A percentile compares a stretch with the other conserved stretches of the same genome.
Evolutionary conservation across 495 filamentous ascomycete species (phyloP).

Genomic region (Penicillium simplicissimum): DNA sequence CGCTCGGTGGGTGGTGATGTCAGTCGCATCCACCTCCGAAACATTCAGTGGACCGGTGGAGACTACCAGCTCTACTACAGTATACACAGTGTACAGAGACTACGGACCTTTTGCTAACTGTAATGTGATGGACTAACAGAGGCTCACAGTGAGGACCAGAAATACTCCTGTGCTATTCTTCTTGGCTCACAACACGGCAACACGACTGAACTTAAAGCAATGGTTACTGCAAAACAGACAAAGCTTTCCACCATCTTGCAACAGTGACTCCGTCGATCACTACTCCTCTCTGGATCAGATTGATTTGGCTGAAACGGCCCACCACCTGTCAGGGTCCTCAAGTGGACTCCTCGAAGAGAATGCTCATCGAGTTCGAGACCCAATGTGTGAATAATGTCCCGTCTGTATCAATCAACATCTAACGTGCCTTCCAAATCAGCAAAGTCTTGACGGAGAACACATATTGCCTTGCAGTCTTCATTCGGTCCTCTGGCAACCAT

Average conservation of each 20-base stretch:
- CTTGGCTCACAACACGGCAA: neutral
- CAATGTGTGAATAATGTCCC: neutral
- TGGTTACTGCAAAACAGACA: neutral
- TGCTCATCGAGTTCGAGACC: neutral
- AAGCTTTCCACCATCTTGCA: neutral
- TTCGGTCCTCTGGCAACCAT: neutral
- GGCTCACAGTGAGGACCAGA: neutral
- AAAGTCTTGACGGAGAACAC: neutral
- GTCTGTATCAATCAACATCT: conserved; percentile 5
- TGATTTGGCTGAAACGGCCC: conserved; percentile 19
- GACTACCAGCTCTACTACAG: neutral
- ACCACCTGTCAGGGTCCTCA: conserved; percentile 13
- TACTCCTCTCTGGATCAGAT: conserved; percentile 11
- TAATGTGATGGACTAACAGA: neutral
- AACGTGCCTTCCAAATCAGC: neutral
- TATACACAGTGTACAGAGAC: neutral
- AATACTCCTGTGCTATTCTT: neutral
- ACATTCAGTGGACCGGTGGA: neutral
- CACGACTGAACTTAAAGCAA: neutral
- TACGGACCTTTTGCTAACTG: neutral
- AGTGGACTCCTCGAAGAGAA: neutral
- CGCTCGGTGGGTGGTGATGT: neutral
- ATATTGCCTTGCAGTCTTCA: neutral
- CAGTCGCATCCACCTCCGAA: conserved; percentile 1
- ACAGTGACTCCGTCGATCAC: conserved; percentile 13